Percentiles rank a stretch among this genome's conserved stretches.
phyloP scores from a whole-genome alignment of 2,329 filamentous ascomycete genomes.

The Fusarium solani-melongenae region DNA sequence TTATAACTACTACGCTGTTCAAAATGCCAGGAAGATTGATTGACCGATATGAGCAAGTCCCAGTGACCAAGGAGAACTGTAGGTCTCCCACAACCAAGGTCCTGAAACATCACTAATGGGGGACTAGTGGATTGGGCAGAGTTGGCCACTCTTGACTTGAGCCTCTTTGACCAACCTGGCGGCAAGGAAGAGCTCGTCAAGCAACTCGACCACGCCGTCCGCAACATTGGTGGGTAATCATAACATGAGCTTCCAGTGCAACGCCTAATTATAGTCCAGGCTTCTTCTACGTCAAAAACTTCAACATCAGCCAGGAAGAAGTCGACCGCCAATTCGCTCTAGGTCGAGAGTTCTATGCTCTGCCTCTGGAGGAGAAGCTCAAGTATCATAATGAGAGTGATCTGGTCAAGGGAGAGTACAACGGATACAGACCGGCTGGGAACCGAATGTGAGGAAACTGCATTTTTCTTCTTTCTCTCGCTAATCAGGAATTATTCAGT shows the following conservation, averaged over 20 bases:
- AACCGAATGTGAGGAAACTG: slow-evolving; percentile 11
- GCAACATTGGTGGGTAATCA: neutral
- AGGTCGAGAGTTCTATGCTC: slow-evolving; percentile 61
- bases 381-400: slow-evolving; percentile 57
- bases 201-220: neutral
- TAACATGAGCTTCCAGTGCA: neutral
- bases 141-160: slow-evolving; percentile 1
- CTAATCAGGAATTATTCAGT: neutral
- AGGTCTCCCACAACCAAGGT: neutral
- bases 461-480: neutral
- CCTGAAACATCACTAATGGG: neutral
- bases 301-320: slow-evolving; percentile 66
- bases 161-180: neutral
- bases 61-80: neutral
- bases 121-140: neutral
- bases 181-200: slow-evolving; percentile 1
- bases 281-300: slow-evolving; percentile 73
- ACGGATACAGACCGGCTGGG: slow-evolving; percentile 63
- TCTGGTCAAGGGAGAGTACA: slow-evolving; percentile 63
- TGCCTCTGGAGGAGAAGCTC: slow-evolving; percentile 69
- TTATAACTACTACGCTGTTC: neutral
- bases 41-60: neutral
- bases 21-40: neutral
- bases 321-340: slow-evolving; percentile 69
- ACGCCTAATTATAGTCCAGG: neutral